Conservation (phyloP, 139 green algal species). For the Dunaliella primolecta region DNA sequence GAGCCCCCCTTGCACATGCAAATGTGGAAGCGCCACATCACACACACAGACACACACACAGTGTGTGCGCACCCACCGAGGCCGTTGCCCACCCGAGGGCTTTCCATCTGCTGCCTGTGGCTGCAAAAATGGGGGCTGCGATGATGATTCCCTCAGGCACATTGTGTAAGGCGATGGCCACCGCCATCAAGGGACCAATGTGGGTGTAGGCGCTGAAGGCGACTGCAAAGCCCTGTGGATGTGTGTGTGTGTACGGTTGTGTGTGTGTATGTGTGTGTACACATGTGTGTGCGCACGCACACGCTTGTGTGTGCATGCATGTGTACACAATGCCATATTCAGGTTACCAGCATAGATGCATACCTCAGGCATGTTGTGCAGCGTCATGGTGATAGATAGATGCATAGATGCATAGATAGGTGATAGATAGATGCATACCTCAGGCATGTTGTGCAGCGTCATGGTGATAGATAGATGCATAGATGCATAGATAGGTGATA, state of each 20-base stretch:
- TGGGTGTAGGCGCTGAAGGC: slow-evolving; percentile 74
- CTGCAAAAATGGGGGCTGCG: slow-evolving; percentile 84
- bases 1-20: too few relatives aligned
- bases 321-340: too few relatives aligned
- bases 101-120: slow-evolving; percentile 70
- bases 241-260: not conserved
- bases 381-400: too few relatives aligned
- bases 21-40: too few relatives aligned
- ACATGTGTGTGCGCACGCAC: not conserved
- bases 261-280: not conserved
- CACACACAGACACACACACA: too few relatives aligned
- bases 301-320: not conserved
- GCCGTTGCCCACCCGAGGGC: slow-evolving; percentile 70
- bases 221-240: slow-evolving; percentile 32
- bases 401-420: too few relatives aligned
- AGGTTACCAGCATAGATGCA: too few relatives aligned
- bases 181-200: slow-evolving; percentile 70
- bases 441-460: too few relatives aligned
- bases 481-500: too few relatives aligned
- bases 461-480: too few relatives aligned
- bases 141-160: slow-evolving; percentile 86
- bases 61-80: slow-evolving; percentile 55
- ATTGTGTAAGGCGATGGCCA: slow-evolving; percentile 88
- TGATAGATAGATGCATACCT: too few relatives aligned
- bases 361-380: too few relatives aligned